phyloP scores from a whole-genome alignment of 805 yeast species.

The Barnettozyma californica region DNA sequence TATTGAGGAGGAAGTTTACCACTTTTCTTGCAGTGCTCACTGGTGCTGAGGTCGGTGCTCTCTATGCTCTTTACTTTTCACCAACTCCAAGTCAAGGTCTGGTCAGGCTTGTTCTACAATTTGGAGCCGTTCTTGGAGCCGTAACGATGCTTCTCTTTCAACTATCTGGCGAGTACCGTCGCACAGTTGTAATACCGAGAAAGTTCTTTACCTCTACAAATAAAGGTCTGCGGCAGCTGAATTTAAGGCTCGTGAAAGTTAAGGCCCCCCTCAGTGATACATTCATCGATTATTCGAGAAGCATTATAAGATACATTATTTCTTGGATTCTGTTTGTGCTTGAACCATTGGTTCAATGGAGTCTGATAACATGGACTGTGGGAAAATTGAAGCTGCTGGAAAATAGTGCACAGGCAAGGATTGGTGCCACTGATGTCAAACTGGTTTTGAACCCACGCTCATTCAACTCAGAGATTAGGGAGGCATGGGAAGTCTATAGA shows the following conservation, averaged over 20 bases:
- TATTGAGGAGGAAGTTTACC: slow-evolving; percentile 46
- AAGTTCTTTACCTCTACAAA: slow-evolving; percentile 77
- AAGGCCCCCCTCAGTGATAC: slow-evolving; percentile 34
- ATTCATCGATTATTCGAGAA: slow-evolving; percentile 30
- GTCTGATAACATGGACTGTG: slow-evolving; percentile 9
- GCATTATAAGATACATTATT: slow-evolving; percentile 25
- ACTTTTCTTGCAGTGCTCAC: slow-evolving; percentile 35
- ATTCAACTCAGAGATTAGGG: slow-evolving; percentile 77
- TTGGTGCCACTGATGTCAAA: slow-evolving; percentile 79
- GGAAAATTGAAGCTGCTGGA: slow-evolving; percentile 18
- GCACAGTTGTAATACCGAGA: slow-evolving; percentile 80
- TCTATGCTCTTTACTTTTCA: slow-evolving; percentile 35
- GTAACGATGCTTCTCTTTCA: slow-evolving; percentile 75
- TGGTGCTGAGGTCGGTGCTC: slow-evolving; percentile 34
- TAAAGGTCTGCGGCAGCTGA: slow-evolving; percentile 81
- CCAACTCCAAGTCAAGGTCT: slow-evolving; percentile 36
- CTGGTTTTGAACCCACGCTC: slow-evolving; percentile 75
- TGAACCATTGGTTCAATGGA: slow-evolving; percentile 12
- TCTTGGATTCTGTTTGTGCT: slow-evolving; percentile 3
- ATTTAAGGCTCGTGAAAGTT: slow-evolving; percentile 69
- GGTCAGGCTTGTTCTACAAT: slow-evolving; percentile 37
- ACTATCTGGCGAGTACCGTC: slow-evolving; percentile 82
- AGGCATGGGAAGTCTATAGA: slow-evolving; percentile 91
- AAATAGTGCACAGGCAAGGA: slow-evolving; percentile 48
- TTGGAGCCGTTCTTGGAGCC: slow-evolving; percentile 52